Percentiles rank a stretch among this genome's conserved stretches.
Conservation (phyloP, 345 rosid species). For the Salix purpurea region DNA sequence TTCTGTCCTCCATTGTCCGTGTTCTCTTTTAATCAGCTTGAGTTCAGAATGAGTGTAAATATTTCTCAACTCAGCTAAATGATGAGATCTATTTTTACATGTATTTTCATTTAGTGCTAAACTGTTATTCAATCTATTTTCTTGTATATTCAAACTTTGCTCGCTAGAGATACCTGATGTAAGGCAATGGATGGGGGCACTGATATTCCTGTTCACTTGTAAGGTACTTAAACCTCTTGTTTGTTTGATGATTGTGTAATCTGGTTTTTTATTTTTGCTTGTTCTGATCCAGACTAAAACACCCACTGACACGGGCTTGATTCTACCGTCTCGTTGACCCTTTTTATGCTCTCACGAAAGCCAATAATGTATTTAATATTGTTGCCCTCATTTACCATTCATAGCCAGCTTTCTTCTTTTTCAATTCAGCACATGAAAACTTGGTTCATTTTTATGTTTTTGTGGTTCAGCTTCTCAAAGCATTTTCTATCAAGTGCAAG, state of each 20-base stretch:
- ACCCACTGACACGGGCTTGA: neutral
- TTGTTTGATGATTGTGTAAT: neutral
- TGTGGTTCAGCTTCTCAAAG: neutral
- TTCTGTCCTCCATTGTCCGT: neutral
- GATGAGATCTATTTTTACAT: neutral
- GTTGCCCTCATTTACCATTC: neutral
- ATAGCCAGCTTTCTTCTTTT: neutral
- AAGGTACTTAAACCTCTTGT: conserved; percentile 12
- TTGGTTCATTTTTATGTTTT: neutral
- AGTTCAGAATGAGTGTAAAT: conserved; percentile 5
- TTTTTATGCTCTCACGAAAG: neutral
- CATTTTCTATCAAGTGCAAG: neutral
- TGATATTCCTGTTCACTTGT: neutral
- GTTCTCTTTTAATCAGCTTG: neutral
- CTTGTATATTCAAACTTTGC: conserved; percentile 12
- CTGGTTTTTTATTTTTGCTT: neutral
- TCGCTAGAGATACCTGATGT: conserved; percentile 17
- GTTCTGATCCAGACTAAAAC: neutral
- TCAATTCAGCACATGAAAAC: neutral
- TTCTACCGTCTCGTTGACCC: no score
- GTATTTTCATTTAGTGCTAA: neutral
- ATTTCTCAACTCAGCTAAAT: neutral
- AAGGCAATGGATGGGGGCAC: neutral
- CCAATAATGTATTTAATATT: neutral
- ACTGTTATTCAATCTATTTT: conserved; percentile 1